Percentiles rank a stretch among this genome's conserved stretches.
Evolutionary conservation across 2,329 filamentous ascomycete genomes (phyloP).

Genomic region (Colletotrichum graminicola): DNA sequence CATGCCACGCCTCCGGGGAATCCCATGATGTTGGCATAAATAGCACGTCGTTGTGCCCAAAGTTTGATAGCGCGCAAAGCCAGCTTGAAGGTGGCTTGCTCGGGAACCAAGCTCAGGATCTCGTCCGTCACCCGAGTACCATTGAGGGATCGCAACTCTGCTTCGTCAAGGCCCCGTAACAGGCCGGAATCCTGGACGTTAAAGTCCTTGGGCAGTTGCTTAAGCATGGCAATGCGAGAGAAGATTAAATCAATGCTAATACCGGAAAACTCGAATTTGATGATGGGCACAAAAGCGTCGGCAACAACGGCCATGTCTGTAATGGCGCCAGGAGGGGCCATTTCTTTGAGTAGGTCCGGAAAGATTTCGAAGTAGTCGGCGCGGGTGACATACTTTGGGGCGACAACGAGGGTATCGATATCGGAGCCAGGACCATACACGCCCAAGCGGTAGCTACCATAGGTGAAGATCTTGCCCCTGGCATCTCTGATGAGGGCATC

Average conservation of each 20-base stretch:
- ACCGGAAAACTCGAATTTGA: constrained; percentile 91
- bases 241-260: constrained; percentile 98
- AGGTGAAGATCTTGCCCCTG: constrained; percentile 94
- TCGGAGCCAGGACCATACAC: constrained; percentile 96
- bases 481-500: constrained; percentile 84
- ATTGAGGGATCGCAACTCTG: constrained; percentile 89
- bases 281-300: constrained; percentile 95
- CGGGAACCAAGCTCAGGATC: constrained; percentile 88
- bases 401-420: constrained; percentile 96
- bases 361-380: constrained; percentile 95
- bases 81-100: constrained; percentile 88
- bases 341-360: constrained; percentile 80
- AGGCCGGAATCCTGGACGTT: constrained; percentile 86
- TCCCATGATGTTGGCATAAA: constrained; percentile 96
- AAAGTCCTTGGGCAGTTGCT: constrained; percentile 78
- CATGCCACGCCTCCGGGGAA: constrained; percentile 97
- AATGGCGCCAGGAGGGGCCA: constrained; percentile 83
- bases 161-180: constrained; percentile 86
- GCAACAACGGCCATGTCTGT: constrained; percentile 87
- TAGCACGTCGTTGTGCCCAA: constrained; percentile 92
- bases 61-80: constrained; percentile 94
- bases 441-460: constrained; percentile 93
- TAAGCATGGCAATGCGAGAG: constrained; percentile 77
- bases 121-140: constrained; percentile 95
- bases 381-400: constrained; percentile 87